Conservation (phyloP, 1,284 basidiomycete species). For the Neonothopanus nambi region DNA sequence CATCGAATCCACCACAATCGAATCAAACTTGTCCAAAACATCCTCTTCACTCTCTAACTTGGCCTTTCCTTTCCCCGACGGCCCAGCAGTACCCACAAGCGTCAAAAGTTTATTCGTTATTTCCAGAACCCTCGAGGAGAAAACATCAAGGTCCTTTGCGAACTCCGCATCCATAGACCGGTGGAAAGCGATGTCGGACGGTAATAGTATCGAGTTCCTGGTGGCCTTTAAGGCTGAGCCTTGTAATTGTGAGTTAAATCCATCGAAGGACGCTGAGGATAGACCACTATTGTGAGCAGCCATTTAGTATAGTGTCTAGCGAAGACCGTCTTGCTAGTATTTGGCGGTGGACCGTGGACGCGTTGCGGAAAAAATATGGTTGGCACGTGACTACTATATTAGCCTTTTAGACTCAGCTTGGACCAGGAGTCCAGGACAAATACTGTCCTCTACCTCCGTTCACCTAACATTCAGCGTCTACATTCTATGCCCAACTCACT, state of each 20-base stretch:
- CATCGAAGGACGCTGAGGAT: conserved; percentile 31
- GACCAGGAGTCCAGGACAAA: too few species aligned
- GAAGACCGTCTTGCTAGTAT: not conserved
- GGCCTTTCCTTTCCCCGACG: conserved; percentile 44
- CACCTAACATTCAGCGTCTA: too few species aligned
- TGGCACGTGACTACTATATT: too few species aligned
- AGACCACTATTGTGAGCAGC: not conserved
- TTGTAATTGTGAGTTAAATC: conserved; percentile 54
- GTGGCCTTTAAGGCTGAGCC: conserved; percentile 60
- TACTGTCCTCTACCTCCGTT: too few species aligned
- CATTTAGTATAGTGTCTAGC: not conserved
- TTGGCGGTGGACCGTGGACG: too few species aligned
- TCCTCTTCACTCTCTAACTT: conserved; percentile 75
- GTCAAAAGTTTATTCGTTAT: conserved; percentile 66
- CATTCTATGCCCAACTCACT: too few species aligned
- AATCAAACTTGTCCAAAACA: conserved; percentile 78
- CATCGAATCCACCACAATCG: conserved; percentile 78
- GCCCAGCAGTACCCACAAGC: conserved; percentile 46
- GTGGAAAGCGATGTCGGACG: conserved; percentile 79
- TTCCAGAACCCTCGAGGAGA: conserved; percentile 59
- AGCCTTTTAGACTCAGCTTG: too few species aligned
- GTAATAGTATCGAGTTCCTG: conserved; percentile 56
- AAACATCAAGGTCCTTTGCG: conserved; percentile 63
- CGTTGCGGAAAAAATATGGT: not conserved
- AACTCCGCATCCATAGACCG: conserved; percentile 78